Percentiles rank a stretch among this genome's conserved stretches.
phyloP scores from a whole-genome alignment of 768 basidiomycete species.

The Tulasnella sp. region DNA sequence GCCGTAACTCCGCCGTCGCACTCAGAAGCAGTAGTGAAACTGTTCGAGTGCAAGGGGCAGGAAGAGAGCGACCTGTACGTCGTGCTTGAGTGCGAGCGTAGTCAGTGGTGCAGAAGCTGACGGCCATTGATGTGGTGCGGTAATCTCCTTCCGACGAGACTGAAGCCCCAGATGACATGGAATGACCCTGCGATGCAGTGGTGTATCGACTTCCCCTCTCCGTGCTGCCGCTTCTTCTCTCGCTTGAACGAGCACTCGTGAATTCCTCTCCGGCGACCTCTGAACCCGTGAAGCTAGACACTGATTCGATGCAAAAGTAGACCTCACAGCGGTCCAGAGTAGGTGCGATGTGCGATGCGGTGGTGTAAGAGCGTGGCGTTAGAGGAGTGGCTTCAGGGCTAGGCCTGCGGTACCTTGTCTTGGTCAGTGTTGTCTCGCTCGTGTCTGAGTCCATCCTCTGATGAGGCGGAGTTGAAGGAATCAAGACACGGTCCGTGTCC shows the following conservation, averaged over 20 bases:
- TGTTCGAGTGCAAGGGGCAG: neutral
- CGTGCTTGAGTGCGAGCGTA: conserved; percentile 1
- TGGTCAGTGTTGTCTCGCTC: neutral
- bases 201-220: conserved; percentile 6
- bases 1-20: conserved; percentile 29
- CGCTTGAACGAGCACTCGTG: conserved; percentile 12
- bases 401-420: too few relatives aligned
- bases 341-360: neutral
- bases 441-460: conserved; percentile 16
- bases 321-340: neutral
- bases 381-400: too few relatives aligned
- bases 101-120: conserved; percentile 28
- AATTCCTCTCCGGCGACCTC: neutral
- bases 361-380: too few relatives aligned
- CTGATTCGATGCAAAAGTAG: neutral
- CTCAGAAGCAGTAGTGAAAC: neutral
- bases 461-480: conserved; percentile 9
- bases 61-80: conserved; percentile 18
- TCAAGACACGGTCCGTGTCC: neutral
- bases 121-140: conserved; percentile 21
- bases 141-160: too few relatives aligned
- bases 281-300: neutral
- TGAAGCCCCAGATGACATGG: too few relatives aligned
- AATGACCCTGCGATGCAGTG: too few relatives aligned
- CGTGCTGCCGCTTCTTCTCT: conserved; percentile 9